Evolutionary conservation across 371 early-diverging fungal species (phyloP).

Genomic region (Mortierella sp.): DNA sequence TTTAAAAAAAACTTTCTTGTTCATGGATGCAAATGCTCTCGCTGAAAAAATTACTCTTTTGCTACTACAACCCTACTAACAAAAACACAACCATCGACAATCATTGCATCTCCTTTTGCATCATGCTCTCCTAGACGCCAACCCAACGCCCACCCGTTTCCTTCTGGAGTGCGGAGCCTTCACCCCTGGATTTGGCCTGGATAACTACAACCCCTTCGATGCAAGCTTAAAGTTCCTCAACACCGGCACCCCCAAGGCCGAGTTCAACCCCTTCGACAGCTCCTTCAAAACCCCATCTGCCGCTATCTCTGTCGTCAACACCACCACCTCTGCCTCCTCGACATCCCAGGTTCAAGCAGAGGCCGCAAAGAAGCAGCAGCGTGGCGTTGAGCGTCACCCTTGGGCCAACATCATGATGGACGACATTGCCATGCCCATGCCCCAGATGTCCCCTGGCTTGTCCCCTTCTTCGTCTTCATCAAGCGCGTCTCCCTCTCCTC

Average conservation of each 20-base stretch:
- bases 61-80: neutral
- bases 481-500: constrained; percentile 29
- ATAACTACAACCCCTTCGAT: constrained; percentile 61
- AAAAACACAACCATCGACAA: neutral
- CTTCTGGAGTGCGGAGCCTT: constrained; percentile 60
- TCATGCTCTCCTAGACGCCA: constrained; percentile 27
- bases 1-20: neutral
- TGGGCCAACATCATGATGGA: constrained; percentile 38
- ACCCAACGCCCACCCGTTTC: constrained; percentile 63
- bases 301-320: constrained; percentile 1
- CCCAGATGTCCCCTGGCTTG: constrained; percentile 38
- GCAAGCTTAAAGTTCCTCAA: constrained; percentile 50
- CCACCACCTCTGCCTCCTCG: neutral
- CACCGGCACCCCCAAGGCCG: constrained; percentile 45
- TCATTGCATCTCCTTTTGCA: constrained; percentile 6
- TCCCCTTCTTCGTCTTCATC: constrained; percentile 27
- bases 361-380: constrained; percentile 13
- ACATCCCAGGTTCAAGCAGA: neutral
- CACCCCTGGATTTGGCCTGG: constrained; percentile 58
- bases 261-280: constrained; percentile 46
- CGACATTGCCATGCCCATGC: constrained; percentile 27
- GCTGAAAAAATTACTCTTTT: neutral
- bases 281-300: constrained; percentile 33
- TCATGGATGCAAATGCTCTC: neutral
- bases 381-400: constrained; percentile 21